Base-by-base conservation (phyloP, 2,329 filamentous ascomycete genomes). In the Diaporthe ampelina region DNA sequence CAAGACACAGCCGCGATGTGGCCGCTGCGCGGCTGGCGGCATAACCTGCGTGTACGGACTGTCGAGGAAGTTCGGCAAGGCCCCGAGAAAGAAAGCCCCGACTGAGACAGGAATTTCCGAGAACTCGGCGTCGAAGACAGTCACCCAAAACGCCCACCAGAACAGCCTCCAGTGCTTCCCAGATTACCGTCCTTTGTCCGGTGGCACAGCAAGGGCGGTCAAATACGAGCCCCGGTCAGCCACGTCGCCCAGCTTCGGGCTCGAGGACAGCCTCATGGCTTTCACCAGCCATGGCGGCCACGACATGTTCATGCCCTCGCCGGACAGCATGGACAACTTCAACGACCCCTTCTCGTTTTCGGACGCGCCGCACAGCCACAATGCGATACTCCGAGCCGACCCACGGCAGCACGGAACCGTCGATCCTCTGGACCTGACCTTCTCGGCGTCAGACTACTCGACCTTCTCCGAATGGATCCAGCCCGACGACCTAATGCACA, bases 31-130 rank as follows among this genome's bases (percentile, higher is more conserved):
- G 13, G 74, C 74, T 17, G 74, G 74, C 11, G 74, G 74, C 15
- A 69, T 75, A 52, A 72, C 70, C 54, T 75, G 74, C 54, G 74
- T 75, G 35, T 75, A 75, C 24, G 74, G 74, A 1, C 54, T 75
- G 19, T 75, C 74, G 52, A 75, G 74, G 37, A 75, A 75, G 17
- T 75, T 75, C 54, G 74, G 74, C 59, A 75, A 75, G 72, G 74
- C 74, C 1, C 74, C 74, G 21, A 70, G 74, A 11, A 75, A 75
- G 72, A 75, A 74, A 32, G 54, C 74, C 15, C 67, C 67, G 52
- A 40, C 73, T 50, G 74, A 75, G 24, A 69, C 72, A 21, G 71
- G 52, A 29, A 37, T 61, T 35, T 35, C 72, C 21, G 59, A 52
- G 24, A 72, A 69, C 29, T 37, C 72, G 8, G 40, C 67, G 50